phyloP scores from a whole-genome alignment of 805 yeast genomes.

The Millerozyma miso region DNA sequence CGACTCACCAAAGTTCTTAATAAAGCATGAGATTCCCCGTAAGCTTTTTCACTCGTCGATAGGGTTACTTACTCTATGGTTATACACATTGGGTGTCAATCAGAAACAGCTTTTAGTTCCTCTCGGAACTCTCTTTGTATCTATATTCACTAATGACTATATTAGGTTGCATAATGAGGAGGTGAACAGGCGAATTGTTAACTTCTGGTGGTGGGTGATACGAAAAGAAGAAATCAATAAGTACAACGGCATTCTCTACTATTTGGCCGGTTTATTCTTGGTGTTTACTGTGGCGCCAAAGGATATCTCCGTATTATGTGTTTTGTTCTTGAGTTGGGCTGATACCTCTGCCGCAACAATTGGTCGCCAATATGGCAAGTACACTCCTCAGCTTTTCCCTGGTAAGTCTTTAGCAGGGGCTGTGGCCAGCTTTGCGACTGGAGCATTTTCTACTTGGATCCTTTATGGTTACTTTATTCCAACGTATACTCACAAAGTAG shows the following conservation, averaged over 20 bases:
- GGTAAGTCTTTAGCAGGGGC: slow-evolving; percentile 90
- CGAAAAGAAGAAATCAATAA: slow-evolving; percentile 70
- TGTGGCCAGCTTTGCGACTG: slow-evolving; percentile 75
- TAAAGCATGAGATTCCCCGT: slow-evolving; percentile 85
- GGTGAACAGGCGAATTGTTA: slow-evolving; percentile 67
- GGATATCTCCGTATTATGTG: slow-evolving; percentile 74
- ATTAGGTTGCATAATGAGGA: slow-evolving; percentile 56
- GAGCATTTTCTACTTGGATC: slow-evolving; percentile 59
- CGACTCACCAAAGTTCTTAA: slow-evolving; percentile 37
- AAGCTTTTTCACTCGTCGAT: slow-evolving; percentile 85
- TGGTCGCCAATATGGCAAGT: slow-evolving; percentile 81
- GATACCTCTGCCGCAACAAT: slow-evolving; percentile 95
- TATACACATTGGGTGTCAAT: slow-evolving; percentile 61
- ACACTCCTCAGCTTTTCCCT: slow-evolving; percentile 71
- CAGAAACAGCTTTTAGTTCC: slow-evolving; percentile 57
- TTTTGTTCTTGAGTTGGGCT: slow-evolving; percentile 88
- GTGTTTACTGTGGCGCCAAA: slow-evolving; percentile 70
- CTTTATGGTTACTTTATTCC: slow-evolving; percentile 78
- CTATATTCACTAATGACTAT: slow-evolving; percentile 60
- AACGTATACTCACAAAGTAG: slow-evolving; percentile 43
- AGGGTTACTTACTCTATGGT: slow-evolving; percentile 73
- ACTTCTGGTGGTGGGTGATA: slow-evolving; percentile 73
- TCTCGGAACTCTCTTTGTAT: slow-evolving; percentile 49
- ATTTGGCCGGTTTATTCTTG: slow-evolving; percentile 69
- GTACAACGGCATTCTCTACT: slow-evolving; percentile 87